Evolutionary conservation across 1,284 basidiomycete genomes (phyloP), one percentile per base, ranked within the genome.

Genomic region (Prillingera fragicola): DNA sequence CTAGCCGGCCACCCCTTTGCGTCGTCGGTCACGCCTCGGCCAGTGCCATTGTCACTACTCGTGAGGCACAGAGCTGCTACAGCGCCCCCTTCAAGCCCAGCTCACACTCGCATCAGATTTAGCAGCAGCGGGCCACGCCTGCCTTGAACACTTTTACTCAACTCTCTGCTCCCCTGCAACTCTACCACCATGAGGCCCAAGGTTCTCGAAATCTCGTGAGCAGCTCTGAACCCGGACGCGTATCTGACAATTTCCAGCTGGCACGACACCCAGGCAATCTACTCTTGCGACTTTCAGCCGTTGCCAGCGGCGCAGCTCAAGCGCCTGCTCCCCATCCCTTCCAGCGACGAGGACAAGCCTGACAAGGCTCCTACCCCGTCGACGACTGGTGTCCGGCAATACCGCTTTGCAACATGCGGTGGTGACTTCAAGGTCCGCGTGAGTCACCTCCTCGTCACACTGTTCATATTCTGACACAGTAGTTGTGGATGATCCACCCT

Each of bases 341-440:
- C 51, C 32, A 55, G 63, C 25, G 56, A 66, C 18, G 55, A 63
- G 19, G 54, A 59, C 32, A 46, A 55, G 33, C 12, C 40, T 2
- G 56, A 56, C 26, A 53, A 57, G 22, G 48, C 29, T 0, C 32
- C 45, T 25, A 48, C 33, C 14, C 12, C 55, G 9, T n/a, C n/a
- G n/a, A 48, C 54, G 12, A 60, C 69, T 15, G 72, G 70, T 12
- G 72, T 70, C 4, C 73, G 74, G 46, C 77, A 82, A 39, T 97
- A 95, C 76, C 79, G 87, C 53, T 75, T 98, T 8, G 94, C 92
- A 0, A 97, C 95, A 0, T 91, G 85, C 9, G 94, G 94, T 35
- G 94, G 94, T 63, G 94, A 99, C 69, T 96, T 94, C 66, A 87
- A 94, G 75, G 89, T 97, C 60, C 77, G 92, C 66, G 91, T 96